phyloP scores from a whole-genome alignment of 176 grass and related monocot genomes.

The Triticum dicoccoides region DNA sequence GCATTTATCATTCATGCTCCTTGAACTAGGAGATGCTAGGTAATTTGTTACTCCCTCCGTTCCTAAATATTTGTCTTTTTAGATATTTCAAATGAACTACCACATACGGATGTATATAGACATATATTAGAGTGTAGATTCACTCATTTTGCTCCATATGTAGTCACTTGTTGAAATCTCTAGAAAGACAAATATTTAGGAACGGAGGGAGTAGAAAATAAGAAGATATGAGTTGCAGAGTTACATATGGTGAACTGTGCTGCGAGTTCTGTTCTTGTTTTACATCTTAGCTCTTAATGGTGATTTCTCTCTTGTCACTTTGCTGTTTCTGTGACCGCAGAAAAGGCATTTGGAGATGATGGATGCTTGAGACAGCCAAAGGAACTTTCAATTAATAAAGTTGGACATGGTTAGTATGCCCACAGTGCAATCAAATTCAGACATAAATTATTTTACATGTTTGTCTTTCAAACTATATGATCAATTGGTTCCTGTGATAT shows the following conservation, averaged over 20 bases:
- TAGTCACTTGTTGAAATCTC: too few relatives aligned
- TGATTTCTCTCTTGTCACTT: background rate
- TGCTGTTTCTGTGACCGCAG: slow-evolving; percentile 31
- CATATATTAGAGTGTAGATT: too few relatives aligned
- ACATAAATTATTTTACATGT: background rate
- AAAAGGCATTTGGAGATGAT: slow-evolving; percentile 88
- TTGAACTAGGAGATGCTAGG: background rate
- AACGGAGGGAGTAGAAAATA: background rate
- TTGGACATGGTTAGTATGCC: slow-evolving; percentile 76
- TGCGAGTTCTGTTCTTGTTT: background rate
- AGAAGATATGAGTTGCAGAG: background rate
- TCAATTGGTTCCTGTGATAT: slow-evolving; percentile 2
- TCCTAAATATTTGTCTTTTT: too few relatives aligned
- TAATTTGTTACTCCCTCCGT: background rate
- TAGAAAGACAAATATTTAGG: too few relatives aligned
- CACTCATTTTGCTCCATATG: too few relatives aligned
- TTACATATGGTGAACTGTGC: background rate
- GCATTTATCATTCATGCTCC: background rate
- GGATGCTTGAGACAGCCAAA: slow-evolving; percentile 85
- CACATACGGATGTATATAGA: too few relatives aligned
- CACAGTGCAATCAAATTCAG: background rate
- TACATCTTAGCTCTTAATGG: background rate
- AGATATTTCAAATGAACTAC: too few relatives aligned
- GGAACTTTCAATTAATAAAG: slow-evolving; percentile 97
- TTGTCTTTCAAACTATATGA: background rate